phyloP scores from a whole-genome alignment of 2,329 filamentous ascomycete genomes.

The Botrytis galanthina region DNA sequence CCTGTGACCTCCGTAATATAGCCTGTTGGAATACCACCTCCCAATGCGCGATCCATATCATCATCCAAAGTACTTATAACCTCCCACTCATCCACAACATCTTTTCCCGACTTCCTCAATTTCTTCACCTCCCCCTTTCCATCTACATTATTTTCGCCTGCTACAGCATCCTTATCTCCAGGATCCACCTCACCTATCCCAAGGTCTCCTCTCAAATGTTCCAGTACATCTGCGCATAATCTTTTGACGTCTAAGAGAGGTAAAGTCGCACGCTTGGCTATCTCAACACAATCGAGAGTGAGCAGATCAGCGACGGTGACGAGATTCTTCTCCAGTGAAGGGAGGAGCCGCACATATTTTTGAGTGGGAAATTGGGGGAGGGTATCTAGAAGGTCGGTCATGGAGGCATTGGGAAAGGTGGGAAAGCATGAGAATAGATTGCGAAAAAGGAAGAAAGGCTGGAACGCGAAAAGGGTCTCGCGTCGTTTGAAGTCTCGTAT shows the following conservation, averaged over 20 bases:
- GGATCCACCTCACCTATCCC: slow-evolving; percentile 23
- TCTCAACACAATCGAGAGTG: slow-evolving; percentile 75
- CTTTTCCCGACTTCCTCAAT: slow-evolving; percentile 39
- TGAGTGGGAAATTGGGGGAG: slow-evolving; percentile 75
- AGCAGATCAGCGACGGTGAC: slow-evolving; percentile 83
- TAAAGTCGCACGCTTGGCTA: slow-evolving; percentile 81
- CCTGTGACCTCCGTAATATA: slow-evolving; percentile 87
- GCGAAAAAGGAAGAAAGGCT: neutral
- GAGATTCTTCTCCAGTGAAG: slow-evolving; percentile 72
- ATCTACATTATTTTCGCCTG: neutral
- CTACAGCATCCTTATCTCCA: slow-evolving; percentile 12
- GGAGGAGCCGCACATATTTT: slow-evolving; percentile 71
- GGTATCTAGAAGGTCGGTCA: slow-evolving; percentile 83
- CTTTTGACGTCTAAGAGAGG: slow-evolving; percentile 77
- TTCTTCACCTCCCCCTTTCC: slow-evolving; percentile 1
- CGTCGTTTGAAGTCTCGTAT: neutral
- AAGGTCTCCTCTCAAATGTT: slow-evolving; percentile 62
- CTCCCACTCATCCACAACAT: slow-evolving; percentile 46
- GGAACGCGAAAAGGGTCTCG: neutral
- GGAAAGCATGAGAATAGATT: neutral
- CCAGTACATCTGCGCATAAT: slow-evolving; percentile 65
- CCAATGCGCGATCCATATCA: slow-evolving; percentile 66
- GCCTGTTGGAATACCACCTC: slow-evolving; percentile 77
- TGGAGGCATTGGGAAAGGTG: slow-evolving; percentile 44
- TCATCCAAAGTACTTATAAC: slow-evolving; percentile 79